phyloP scores from a whole-genome alignment of 345 rosid species.

The Rhizophora mangle region DNA sequence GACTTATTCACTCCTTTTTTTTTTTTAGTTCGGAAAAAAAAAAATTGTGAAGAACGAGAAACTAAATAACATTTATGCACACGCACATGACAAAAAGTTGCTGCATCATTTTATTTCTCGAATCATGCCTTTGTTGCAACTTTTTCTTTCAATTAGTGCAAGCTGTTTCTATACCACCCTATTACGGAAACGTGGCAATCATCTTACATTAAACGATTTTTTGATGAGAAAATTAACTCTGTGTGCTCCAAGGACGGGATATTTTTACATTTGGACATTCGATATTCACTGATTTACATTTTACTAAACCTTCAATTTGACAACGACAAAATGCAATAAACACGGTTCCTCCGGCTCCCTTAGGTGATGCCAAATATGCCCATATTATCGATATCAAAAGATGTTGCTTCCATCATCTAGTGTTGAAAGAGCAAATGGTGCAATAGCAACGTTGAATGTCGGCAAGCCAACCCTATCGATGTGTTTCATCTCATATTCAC shows the following conservation, averaged over 20 bases:
- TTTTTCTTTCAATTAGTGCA: too few species aligned
- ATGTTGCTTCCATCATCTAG: conserved; percentile 49
- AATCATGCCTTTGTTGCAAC: too few species aligned
- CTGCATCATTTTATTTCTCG: too few species aligned
- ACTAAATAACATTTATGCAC: too few species aligned
- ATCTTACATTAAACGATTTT: background rate
- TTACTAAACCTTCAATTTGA: conserved; percentile 9
- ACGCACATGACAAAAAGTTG: too few species aligned
- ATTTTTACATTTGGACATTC: conserved; percentile 12
- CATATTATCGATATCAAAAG: conserved; percentile 21
- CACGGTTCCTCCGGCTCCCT: conserved; percentile 2
- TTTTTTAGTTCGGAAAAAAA: too few species aligned
- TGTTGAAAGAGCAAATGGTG: conserved; percentile 60
- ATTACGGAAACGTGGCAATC: too few species aligned
- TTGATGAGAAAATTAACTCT: conserved; percentile 1
- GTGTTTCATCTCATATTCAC: conserved; percentile 79
- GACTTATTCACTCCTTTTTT: too few species aligned
- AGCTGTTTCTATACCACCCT: too few species aligned
- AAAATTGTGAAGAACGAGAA: too few species aligned
- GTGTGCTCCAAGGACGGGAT: background rate
- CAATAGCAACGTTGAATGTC: conserved; percentile 62
- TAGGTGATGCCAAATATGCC: background rate
- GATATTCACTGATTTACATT: background rate
- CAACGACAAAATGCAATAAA: conserved; percentile 2
- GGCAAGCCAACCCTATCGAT: conserved; percentile 46